phyloP scores from a whole-genome alignment of 768 basidiomycete species.

The Pleurotus citrinopileatus region DNA sequence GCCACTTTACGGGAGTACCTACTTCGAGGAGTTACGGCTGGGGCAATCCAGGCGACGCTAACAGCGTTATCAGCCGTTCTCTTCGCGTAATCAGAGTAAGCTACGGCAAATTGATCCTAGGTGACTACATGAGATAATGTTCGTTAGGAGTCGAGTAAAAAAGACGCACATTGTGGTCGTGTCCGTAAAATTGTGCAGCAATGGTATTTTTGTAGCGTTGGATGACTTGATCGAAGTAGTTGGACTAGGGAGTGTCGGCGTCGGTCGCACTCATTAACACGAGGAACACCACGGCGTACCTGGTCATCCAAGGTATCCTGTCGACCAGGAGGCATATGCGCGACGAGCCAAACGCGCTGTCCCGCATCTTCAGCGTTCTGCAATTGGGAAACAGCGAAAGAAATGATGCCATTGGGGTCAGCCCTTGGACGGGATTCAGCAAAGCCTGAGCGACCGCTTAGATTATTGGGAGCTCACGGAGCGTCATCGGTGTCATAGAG shows the following conservation, averaged over 20 bases:
- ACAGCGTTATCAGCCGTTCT: conserved; percentile 43
- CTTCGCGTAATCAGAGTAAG: conserved; percentile 51
- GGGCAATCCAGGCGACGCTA: conserved; percentile 47
- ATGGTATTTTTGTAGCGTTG: conserved; percentile 59
- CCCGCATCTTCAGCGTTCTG: conserved; percentile 60
- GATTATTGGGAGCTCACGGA: conserved; percentile 32
- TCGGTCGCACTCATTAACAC: neutral
- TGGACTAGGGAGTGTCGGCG: conserved; percentile 36
- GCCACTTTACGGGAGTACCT: conserved; percentile 13
- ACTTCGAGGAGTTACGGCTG: conserved; percentile 59
- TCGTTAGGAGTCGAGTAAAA: neutral
- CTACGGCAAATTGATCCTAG: conserved; percentile 58
- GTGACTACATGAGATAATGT: neutral
- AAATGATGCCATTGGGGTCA: conserved; percentile 61
- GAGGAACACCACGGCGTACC: conserved; percentile 24
- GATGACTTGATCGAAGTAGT: conserved; percentile 61
- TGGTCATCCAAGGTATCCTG: conserved; percentile 49
- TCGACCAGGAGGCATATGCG: conserved; percentile 53
- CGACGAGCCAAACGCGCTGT: conserved; percentile 61
- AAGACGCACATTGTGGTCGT: conserved; percentile 45
- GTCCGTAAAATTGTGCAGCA: conserved; percentile 61
- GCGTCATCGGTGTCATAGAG: conserved; percentile 48
- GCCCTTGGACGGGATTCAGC: conserved; percentile 16
- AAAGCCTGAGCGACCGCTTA: conserved; percentile 14
- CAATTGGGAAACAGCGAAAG: conserved; percentile 49